Evolutionary conservation across 345 rosid species (phyloP).

Genomic region (Hevea brasiliensis): DNA sequence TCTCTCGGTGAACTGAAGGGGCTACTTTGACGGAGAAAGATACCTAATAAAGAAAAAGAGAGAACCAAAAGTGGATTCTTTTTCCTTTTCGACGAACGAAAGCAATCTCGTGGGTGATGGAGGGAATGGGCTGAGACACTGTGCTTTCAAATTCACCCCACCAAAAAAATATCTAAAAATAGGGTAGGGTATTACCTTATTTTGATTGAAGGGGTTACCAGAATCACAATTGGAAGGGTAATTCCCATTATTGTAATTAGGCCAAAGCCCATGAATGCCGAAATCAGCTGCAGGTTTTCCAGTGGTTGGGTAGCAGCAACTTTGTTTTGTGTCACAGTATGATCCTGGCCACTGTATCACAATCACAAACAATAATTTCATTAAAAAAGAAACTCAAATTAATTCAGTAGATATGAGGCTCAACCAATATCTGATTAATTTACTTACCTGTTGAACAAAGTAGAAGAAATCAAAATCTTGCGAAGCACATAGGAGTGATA

Average conservation of each 20-base stretch:
- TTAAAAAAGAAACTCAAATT: not conserved
- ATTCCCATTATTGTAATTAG: constrained; percentile 69
- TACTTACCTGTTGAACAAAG: constrained; percentile 90
- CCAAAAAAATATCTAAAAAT: not conserved
- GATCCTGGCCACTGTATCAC: constrained; percentile 87
- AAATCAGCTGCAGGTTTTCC: constrained; percentile 94
- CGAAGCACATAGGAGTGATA: constrained; percentile 44
- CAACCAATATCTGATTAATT: not conserved
- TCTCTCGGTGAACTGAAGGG: too few relatives aligned
- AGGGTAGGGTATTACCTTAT: constrained; percentile 40
- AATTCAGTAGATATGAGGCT: not conserved
- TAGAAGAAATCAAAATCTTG: constrained; percentile 92
- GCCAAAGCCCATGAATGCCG: constrained; percentile 96
- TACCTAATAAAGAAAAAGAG: not conserved
- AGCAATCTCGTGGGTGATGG: not conserved
- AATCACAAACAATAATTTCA: not conserved
- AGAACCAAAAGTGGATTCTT: not conserved
- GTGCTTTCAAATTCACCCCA: not conserved
- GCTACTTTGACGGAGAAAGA: not conserved
- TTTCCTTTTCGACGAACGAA: not conserved
- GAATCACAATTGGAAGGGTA: constrained; percentile 84
- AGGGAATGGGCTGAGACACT: not conserved
- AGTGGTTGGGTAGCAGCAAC: constrained; percentile 79
- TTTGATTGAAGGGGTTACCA: constrained; percentile 43
- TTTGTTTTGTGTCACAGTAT: constrained; percentile 64